Conservation (phyloP, 805 yeast genomes). For the Metschnikowia bowlesiae region DNA sequence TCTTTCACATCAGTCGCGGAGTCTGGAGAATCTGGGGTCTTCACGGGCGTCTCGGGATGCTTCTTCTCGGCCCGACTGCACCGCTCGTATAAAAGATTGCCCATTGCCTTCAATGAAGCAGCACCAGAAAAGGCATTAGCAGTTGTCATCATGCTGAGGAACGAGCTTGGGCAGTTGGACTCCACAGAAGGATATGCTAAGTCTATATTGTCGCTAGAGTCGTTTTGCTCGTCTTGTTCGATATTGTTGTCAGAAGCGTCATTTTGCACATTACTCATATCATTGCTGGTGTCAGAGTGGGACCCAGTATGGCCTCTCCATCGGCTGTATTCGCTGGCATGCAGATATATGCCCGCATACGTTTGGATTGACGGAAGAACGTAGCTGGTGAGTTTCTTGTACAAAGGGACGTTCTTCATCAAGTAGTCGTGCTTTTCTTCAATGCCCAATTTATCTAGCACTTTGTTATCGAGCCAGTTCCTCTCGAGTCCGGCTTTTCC, state of each 20-base stretch:
- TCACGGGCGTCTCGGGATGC: not conserved
- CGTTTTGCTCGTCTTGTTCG: not conserved
- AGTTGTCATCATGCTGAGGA: conserved; percentile 28
- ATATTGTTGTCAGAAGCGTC: not conserved
- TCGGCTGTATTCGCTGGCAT: not conserved
- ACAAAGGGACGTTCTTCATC: conserved; percentile 10
- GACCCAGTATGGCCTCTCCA: not conserved
- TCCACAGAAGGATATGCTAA: conserved; percentile 24
- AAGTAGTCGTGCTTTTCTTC: conserved; percentile 14
- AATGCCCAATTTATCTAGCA: conserved; percentile 14
- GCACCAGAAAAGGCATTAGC: conserved; percentile 28
- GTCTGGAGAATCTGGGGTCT: not conserved
- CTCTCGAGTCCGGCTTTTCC: not conserved
- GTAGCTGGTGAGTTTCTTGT: conserved; percentile 14
- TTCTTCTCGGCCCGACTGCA: not conserved
- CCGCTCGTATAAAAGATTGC: conserved; percentile 8
- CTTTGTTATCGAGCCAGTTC: conserved; percentile 1
- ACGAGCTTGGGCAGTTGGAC: conserved; percentile 21
- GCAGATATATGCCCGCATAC: not conserved
- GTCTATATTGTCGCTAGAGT: conserved; percentile 25
- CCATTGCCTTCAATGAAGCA: conserved; percentile 12
- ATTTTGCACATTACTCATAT: not conserved
- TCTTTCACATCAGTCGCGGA: not conserved
- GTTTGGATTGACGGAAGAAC: conserved; percentile 16
- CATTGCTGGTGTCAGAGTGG: not conserved